These are phyloP conservation scores for Hondaea fermentalgiana DNA, from an alignment of 108 stramenopile species.

Conservation along the genomic window DNA sequence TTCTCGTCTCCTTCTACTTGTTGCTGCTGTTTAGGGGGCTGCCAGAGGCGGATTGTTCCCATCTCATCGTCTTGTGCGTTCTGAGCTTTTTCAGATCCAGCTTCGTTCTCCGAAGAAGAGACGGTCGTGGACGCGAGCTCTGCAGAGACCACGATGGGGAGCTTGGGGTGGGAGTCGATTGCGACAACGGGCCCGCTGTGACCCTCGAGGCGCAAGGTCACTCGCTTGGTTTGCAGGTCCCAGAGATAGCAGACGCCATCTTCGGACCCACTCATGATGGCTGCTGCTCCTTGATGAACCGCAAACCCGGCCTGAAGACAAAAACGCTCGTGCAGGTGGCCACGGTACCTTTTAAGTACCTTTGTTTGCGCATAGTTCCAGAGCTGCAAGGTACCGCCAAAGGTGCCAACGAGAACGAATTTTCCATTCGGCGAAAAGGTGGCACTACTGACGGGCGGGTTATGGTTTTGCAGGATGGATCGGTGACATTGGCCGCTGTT, in stretches of 20 bases:
- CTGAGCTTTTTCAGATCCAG: too few relatives aligned
- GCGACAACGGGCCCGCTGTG: conserved; percentile 69
- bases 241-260: conserved; percentile 74
- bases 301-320: not conserved
- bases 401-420: conserved; percentile 30
- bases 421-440: conserved; percentile 82
- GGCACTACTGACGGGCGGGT: conserved; percentile 69
- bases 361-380: conserved; percentile 32
- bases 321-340: conserved; percentile 1
- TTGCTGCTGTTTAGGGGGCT: not conserved
- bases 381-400: conserved; percentile 34
- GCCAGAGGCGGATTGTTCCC: not conserved
- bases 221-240: conserved; percentile 65
- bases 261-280: conserved; percentile 52
- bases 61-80: not conserved
- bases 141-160: not conserved
- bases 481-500: not conserved
- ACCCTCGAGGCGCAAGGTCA: conserved; percentile 62
- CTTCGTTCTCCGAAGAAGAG: too few relatives aligned
- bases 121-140: not conserved
- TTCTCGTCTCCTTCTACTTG: not conserved
- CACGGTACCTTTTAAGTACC: conserved; percentile 32
- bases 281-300: not conserved
- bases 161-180: conserved; percentile 54
- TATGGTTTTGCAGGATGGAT: not conserved